Percentiles rank a stretch among this genome's conserved stretches.
These are phyloP conservation scores for Penicillium sp. DNA, from an alignment of 2,329 filamentous ascomycete genomes.

Conservation along the genomic window DNA sequence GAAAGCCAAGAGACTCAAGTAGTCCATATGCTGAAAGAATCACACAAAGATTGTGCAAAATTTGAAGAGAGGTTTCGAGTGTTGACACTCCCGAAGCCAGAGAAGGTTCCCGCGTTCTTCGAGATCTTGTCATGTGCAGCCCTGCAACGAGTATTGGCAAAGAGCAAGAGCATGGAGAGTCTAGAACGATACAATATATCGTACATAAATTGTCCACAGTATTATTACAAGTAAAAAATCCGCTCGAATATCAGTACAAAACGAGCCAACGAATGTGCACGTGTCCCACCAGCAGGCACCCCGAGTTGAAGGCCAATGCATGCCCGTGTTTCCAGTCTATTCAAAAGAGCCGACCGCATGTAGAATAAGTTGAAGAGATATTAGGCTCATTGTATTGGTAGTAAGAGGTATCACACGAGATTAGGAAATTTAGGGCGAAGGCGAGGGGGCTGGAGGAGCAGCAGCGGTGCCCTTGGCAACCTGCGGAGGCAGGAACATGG, in stretches of 20 bases:
- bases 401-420: constrained; percentile 27
- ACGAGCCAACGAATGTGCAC: constrained; percentile 7
- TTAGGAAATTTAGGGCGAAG: constrained; percentile 45
- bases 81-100: background rate
- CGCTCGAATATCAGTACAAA: constrained; percentile 20
- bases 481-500: constrained; percentile 65
- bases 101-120: background rate
- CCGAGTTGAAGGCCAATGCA: background rate
- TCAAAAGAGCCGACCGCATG: background rate
- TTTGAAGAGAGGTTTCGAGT: background rate
- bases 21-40: background rate
- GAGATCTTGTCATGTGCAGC: background rate
- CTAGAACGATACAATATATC: background rate
- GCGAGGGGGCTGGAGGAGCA: constrained; percentile 52
- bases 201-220: background rate
- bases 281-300: background rate
- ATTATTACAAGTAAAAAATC: constrained; percentile 14
- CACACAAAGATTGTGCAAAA: background rate
- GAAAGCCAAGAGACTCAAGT: background rate
- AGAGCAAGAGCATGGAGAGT: background rate
- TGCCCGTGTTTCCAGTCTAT: background rate
- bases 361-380: constrained; percentile 1
- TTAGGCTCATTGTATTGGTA: constrained; percentile 12
- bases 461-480: constrained; percentile 42
- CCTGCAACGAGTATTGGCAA: background rate